A percentile compares a stretch with the other conserved stretches of the same genome.
Evolutionary conservation across 441 rosid species (phyloP).

Genomic region (Omphalea diandra): DNA sequence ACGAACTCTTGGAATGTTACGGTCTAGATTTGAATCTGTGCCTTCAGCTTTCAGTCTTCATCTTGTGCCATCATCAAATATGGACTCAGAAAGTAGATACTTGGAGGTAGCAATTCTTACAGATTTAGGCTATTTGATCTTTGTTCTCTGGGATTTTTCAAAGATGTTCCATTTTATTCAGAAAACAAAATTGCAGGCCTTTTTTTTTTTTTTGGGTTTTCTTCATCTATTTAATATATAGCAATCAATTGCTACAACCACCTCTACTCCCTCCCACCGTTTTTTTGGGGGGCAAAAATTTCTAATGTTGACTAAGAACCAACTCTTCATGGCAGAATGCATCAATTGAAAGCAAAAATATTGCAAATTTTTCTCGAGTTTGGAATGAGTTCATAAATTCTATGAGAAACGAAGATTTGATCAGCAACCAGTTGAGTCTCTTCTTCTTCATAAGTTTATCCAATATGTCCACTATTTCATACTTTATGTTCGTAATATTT

Average conservation of each 20-base stretch:
- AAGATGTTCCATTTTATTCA: slow-evolving; percentile 6
- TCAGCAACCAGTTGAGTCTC: slow-evolving; percentile 69
- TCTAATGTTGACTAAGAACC: slow-evolving; percentile 25
- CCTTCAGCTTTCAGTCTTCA: slow-evolving; percentile 57
- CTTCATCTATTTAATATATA: neutral
- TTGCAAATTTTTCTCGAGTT: slow-evolving; percentile 65
- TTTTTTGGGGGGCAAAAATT: too few relatives aligned
- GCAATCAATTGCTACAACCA: neutral
- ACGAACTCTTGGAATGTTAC: slow-evolving; percentile 93
- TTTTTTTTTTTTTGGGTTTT: slow-evolving; percentile 3
- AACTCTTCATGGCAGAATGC: slow-evolving; percentile 51
- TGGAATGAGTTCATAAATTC: slow-evolving; percentile 89
- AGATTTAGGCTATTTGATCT: slow-evolving; percentile 2
- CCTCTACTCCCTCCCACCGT: too few relatives aligned
- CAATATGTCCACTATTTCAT: slow-evolving; percentile 18
- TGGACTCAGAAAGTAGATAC: slow-evolving; percentile 28
- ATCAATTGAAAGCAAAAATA: slow-evolving; percentile 40
- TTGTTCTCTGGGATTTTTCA: neutral
- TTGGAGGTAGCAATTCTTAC: slow-evolving; percentile 36
- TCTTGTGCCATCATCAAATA: slow-evolving; percentile 56
- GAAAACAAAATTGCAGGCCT: neutral
- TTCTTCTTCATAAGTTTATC: slow-evolving; percentile 22
- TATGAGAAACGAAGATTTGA: slow-evolving; percentile 91
- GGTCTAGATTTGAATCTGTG: slow-evolving; percentile 76
- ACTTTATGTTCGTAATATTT: slow-evolving; percentile 19